These are phyloP conservation scores for Colletotrichum orchidophilum DNA, from an alignment of 2,329 filamentous ascomycete genomes.

Conservation along the genomic window DNA sequence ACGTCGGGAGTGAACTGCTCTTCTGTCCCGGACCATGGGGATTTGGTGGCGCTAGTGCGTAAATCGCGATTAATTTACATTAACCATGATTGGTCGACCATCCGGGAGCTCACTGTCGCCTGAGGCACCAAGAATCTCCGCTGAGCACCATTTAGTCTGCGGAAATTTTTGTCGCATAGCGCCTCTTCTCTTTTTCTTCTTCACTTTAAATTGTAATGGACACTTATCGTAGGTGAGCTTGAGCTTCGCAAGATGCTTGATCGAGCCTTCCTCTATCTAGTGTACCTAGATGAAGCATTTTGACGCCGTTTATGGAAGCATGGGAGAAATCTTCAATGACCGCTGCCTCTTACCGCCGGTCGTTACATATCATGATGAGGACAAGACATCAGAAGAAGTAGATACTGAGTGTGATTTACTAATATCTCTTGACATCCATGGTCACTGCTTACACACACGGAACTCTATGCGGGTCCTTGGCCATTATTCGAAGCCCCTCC, in stretches of 20 bases:
- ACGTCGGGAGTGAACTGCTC: slow-evolving; percentile 49
- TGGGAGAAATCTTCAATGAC: slow-evolving; percentile 71
- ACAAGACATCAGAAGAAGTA: neutral
- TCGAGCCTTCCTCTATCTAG: slow-evolving; percentile 80
- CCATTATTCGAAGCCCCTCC: neutral
- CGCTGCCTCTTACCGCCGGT: slow-evolving; percentile 78
- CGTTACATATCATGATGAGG: slow-evolving; percentile 63
- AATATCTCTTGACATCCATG: neutral
- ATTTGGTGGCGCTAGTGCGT: slow-evolving; percentile 50
- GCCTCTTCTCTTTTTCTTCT: slow-evolving; percentile 51
- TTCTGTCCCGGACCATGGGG: slow-evolving; percentile 42
- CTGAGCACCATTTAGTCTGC: slow-evolving; percentile 18
- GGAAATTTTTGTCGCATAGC: slow-evolving; percentile 33
- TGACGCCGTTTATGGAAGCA: slow-evolving; percentile 78
- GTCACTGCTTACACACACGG: neutral
- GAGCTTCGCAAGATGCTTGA: slow-evolving; percentile 55
- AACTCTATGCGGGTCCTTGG: too few relatives aligned
- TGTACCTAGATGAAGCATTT: slow-evolving; percentile 66
- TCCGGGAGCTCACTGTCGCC: slow-evolving; percentile 41
- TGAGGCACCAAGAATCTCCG: slow-evolving; percentile 43
- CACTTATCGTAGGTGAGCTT: slow-evolving; percentile 80
- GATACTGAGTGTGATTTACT: neutral
- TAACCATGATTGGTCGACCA: slow-evolving; percentile 50
- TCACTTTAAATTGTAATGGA: slow-evolving; percentile 70
- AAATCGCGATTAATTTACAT: slow-evolving; percentile 54